These are phyloP conservation scores for Penicillium sp. DNA, from an alignment of 2,329 filamentous ascomycete species.

Conservation along the genomic window DNA sequence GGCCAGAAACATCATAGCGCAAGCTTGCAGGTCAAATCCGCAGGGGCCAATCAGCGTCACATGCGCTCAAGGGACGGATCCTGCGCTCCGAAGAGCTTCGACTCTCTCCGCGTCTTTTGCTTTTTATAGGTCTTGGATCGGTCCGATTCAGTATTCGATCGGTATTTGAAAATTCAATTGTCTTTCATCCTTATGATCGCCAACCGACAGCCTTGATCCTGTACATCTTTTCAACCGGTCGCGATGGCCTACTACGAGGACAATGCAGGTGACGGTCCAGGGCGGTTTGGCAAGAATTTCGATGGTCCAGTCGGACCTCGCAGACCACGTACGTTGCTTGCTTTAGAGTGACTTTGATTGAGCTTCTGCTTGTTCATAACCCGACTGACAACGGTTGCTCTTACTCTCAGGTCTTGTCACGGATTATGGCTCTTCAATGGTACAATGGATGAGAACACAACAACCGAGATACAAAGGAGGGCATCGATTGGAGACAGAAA, in stretches of 20 bases:
- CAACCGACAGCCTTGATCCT: slow-evolving; percentile 1
- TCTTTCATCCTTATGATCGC: background rate
- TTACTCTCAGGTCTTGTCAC: slow-evolving; percentile 65
- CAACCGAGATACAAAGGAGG: slow-evolving; percentile 65
- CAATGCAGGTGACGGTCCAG: slow-evolving; percentile 28
- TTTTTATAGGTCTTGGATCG: background rate
- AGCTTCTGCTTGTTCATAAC: background rate
- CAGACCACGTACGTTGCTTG: slow-evolving; percentile 31
- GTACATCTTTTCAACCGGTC: slow-evolving; percentile 2
- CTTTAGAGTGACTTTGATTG: background rate
- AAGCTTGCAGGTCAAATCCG: slow-evolving; percentile 8
- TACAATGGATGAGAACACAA: slow-evolving; percentile 82
- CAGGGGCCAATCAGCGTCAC: slow-evolving; percentile 14
- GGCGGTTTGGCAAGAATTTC: slow-evolving; percentile 26
- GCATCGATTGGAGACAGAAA: slow-evolving; percentile 65
- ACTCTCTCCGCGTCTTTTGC: slow-evolving; percentile 9
- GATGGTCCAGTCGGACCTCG: slow-evolving; percentile 33
- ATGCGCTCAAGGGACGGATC: slow-evolving; percentile 6
- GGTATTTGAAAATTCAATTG: background rate
- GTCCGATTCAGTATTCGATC: background rate
- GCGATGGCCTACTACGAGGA: slow-evolving; percentile 37
- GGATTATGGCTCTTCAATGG: slow-evolving; percentile 82
- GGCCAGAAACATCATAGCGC: slow-evolving; percentile 8
- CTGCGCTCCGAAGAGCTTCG: slow-evolving; percentile 10
- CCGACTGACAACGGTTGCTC: slow-evolving; percentile 12